Evolutionary conservation across 2,329 filamentous ascomycete species (phyloP).

Genomic region (Neoascochyta sp.): DNA sequence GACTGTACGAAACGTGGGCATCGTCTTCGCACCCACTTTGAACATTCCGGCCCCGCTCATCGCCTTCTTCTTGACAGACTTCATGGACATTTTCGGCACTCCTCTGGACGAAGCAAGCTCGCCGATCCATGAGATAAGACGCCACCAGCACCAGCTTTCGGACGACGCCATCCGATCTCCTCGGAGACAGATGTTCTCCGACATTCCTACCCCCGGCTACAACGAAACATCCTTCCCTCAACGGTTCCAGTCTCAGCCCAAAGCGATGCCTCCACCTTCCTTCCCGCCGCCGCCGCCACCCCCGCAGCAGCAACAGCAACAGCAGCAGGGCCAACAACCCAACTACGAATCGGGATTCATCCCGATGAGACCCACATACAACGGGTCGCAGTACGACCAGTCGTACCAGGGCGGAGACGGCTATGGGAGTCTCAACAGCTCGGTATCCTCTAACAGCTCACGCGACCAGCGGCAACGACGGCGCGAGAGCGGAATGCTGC

Average conservation of each 20-base stretch:
- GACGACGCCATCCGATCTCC: conserved; percentile 62
- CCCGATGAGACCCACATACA: conserved; percentile 50
- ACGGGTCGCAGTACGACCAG: conserved; percentile 33
- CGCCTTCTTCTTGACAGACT: conserved; percentile 88
- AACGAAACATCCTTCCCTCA: conserved; percentile 53
- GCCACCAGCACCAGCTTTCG: conserved; percentile 41
- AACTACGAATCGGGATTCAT: conserved; percentile 51
- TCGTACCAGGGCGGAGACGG: conserved; percentile 27
- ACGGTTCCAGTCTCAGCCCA: conserved; percentile 22
- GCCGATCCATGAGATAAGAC: conserved; percentile 46
- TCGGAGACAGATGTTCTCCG: conserved; percentile 62
- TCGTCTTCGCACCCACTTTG: conserved; percentile 94
- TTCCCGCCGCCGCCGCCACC: conserved; percentile 25
- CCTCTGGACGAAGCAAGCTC: conserved; percentile 55
- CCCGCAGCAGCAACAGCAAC: conserved; percentile 16
- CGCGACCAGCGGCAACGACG: conserved; percentile 33
- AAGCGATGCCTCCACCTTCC: conserved; percentile 17
- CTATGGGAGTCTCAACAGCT: conserved; percentile 36
- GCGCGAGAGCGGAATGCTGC: conserved; percentile 39
- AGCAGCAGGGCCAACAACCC: conserved; percentile 25
- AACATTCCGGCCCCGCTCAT: conserved; percentile 96
- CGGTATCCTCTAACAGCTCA: conserved; percentile 21
- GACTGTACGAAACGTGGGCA: conserved; percentile 93
- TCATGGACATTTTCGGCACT: conserved; percentile 75
- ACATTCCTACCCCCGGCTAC: conserved; percentile 62